Evolutionary conservation across 768 basidiomycete species (phyloP), one percentile per base, ranked within the genome.

Genomic region (Boletus coccyginus): DNA sequence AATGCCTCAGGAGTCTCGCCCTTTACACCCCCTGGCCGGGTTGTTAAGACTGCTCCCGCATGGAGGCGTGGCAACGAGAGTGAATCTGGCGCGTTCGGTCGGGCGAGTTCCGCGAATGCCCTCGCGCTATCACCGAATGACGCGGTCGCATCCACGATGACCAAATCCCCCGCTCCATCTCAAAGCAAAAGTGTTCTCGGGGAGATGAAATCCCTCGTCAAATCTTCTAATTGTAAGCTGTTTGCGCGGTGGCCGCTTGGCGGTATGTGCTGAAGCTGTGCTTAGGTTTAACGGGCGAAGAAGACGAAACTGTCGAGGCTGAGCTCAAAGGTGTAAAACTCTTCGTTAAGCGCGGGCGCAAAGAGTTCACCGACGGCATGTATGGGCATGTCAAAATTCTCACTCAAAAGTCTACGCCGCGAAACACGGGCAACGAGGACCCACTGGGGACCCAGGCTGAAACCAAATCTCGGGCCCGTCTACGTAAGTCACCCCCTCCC

Each of bases 321-420:
- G 86, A 86, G 59, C 73, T 86, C 56, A 86, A 82, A 59, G 81
- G 83, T 41, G 80, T 79, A 39, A 86, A 82, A 62, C 74, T 88
- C 21, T 87, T 80, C 21, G 52, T 58, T 27, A 71, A 71, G 63
- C 71, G 71, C 43, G 70, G 70, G 52, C 53, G 55, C 32, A 78
- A 77, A 55, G 77, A 81, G 19, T 88, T 86, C 64, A 76, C 79
- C 24, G 80, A 81, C 36, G 85, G 83, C 3, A 82, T 87, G 65
- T 66, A 77, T 11, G 87, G 87, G 0, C 80, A 85, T 59, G 61
- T 84, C 61, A 88, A 87, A 65, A 70, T 87, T 7, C 75, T 89
- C 27, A 71, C 77, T 27, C 73, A 78, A 50, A 62, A 59, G 50
- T 38, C 58, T 12, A n/a, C 21, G 32, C 38, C 53, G 13, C 24